Percentiles rank a stretch among this genome's conserved stretches.
These are phyloP conservation scores for Stephania cephalantha DNA, from an alignment of 164 flowering plant species.

Conservation along the genomic window DNA sequence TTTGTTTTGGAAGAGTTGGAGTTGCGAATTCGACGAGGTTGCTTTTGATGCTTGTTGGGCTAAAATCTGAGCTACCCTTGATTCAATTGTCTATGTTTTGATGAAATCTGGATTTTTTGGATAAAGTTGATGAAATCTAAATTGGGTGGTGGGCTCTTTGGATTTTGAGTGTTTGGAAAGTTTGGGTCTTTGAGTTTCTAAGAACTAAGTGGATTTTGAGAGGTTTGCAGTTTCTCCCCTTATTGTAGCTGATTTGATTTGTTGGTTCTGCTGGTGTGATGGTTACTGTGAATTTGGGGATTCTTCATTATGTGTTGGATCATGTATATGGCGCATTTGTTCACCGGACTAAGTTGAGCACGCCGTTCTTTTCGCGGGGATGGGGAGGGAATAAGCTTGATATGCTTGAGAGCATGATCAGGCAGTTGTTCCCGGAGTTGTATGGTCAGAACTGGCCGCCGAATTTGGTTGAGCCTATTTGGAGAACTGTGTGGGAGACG, in stretches of 20 bases:
- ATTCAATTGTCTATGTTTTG: neutral
- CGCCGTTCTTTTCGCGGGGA: conserved; percentile 89
- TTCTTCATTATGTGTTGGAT: conserved; percentile 86
- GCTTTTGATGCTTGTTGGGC: neutral
- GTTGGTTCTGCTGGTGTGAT: conserved; percentile 19
- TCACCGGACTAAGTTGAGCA: conserved; percentile 70
- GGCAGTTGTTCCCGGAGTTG: conserved; percentile 66
- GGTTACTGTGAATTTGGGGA: conserved; percentile 81
- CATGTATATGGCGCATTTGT: conserved; percentile 91
- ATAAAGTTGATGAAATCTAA: neutral
- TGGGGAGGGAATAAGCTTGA: conserved; percentile 94
- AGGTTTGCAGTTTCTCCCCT: neutral
- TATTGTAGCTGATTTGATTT: neutral
- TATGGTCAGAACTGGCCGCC: conserved; percentile 81
- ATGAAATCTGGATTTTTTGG: neutral
- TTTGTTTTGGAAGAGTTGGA: too few species aligned
- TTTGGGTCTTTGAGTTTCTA: neutral
- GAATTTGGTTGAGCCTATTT: conserved; percentile 50
- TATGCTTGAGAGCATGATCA: conserved; percentile 65
- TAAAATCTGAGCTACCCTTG: neutral
- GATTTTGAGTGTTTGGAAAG: neutral
- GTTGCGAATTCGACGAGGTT: neutral
- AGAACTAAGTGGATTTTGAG: neutral
- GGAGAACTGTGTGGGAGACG: conserved; percentile 93
- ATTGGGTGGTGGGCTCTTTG: neutral